Conservation (phyloP, 805 yeast species). For the Starmerella potacharoeniae region DNA sequence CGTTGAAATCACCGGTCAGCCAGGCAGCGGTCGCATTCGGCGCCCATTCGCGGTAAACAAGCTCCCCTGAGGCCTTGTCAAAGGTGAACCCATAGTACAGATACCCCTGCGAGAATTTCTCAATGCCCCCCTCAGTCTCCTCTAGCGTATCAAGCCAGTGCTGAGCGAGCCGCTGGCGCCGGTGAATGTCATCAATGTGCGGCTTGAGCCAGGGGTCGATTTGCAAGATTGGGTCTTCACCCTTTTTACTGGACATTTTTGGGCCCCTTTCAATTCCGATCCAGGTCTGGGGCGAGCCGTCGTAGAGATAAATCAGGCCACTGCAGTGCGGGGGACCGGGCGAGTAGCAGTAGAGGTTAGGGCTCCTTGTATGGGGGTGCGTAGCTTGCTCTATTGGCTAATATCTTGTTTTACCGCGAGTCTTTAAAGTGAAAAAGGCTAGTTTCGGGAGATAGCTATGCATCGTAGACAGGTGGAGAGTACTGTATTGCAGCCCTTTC, state of each 20-base stretch:
- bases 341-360: too few relatives aligned
- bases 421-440: too few relatives aligned
- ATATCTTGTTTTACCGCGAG: too few relatives aligned
- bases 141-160: slow-evolving; percentile 50
- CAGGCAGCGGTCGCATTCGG: slow-evolving; percentile 72
- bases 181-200: slow-evolving; percentile 50
- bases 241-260: not conserved
- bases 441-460: too few relatives aligned
- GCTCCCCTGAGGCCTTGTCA: slow-evolving; percentile 38
- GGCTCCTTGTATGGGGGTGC: too few relatives aligned
- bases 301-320: too few relatives aligned
- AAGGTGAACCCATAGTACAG: slow-evolving; percentile 67
- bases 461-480: not conserved
- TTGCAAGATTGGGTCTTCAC: slow-evolving; percentile 36
- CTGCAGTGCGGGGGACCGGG: too few relatives aligned
- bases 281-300: too few relatives aligned
- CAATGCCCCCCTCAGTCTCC: slow-evolving; percentile 51
- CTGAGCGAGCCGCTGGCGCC: slow-evolving; percentile 55
- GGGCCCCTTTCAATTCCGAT: too few relatives aligned
- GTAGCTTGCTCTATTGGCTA: too few relatives aligned
- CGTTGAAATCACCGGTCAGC: slow-evolving; percentile 85
- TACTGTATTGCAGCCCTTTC: too few relatives aligned
- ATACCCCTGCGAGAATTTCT: slow-evolving; percentile 66
- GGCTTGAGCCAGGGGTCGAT: slow-evolving; percentile 86
- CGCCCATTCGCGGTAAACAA: slow-evolving; percentile 72